Evolutionary conservation across 441 rosid genomes (phyloP).

Genomic region (Euphorbia celastroides): DNA sequence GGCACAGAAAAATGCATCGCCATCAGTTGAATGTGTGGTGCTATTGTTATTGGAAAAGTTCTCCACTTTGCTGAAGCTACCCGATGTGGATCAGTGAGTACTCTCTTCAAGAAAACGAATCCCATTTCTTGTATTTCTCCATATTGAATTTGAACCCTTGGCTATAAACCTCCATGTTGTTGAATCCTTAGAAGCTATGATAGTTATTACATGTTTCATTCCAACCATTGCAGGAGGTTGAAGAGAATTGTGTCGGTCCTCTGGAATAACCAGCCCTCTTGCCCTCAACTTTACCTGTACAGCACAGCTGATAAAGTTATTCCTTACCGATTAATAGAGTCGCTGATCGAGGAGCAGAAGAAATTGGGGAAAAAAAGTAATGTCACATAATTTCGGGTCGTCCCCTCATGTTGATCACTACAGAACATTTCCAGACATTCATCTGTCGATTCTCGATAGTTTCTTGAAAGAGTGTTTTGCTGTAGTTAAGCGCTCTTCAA

Average conservation of each 20-base stretch:
- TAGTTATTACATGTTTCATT: not conserved
- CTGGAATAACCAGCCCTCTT: constrained; percentile 45
- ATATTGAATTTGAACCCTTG: too few species aligned
- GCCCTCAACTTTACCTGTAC: constrained; percentile 83
- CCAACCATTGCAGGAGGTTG: constrained; percentile 50
- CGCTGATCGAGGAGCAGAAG: constrained; percentile 43
- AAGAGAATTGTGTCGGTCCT: constrained; percentile 32
- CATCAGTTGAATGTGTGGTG: constrained; percentile 39
- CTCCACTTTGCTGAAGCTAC: constrained; percentile 41
- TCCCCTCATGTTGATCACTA: constrained; percentile 91
- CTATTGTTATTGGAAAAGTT: constrained; percentile 55
- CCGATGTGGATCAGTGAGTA: constrained; percentile 56
- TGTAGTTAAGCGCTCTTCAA: constrained; percentile 21
- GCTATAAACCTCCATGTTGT: too few species aligned
- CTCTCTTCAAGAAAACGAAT: not conserved
- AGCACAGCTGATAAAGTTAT: constrained; percentile 71
- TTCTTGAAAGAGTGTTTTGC: constrained; percentile 62
- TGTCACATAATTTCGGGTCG: constrained; percentile 43
- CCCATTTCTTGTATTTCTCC: too few species aligned
- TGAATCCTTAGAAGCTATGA: too few species aligned
- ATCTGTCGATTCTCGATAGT: constrained; percentile 44
- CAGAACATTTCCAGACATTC: constrained; percentile 50
- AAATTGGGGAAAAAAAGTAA: constrained; percentile 51
- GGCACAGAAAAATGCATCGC: constrained; percentile 28
- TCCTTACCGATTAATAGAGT: constrained; percentile 53